Percentiles rank a stretch among this genome's conserved stretches.
These are phyloP conservation scores for Cystobasidium tubakii DNA, from an alignment of 768 basidiomycete genomes.

Conservation along the genomic window DNA sequence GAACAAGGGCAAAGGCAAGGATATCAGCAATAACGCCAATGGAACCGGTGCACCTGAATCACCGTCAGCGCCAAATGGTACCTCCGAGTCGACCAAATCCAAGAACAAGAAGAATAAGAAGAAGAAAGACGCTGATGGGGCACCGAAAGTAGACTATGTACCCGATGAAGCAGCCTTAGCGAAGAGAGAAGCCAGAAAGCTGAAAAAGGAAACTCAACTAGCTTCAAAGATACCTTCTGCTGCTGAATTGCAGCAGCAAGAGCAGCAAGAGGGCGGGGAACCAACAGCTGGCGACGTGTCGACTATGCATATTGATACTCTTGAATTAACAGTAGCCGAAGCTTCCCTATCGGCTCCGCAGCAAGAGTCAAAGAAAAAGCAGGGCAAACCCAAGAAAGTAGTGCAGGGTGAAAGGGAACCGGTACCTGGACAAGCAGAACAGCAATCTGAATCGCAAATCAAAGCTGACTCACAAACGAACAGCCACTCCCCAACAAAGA, in stretches of 20 bases:
- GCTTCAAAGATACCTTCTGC: background rate
- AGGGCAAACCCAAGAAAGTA: background rate
- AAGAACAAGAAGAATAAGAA: background rate
- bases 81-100: background rate
- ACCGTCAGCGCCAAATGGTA: background rate
- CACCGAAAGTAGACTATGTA: constrained; percentile 1
- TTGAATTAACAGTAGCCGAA: background rate
- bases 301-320: background rate
- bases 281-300: background rate
- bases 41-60: background rate
- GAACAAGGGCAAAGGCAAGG: constrained; percentile 20
- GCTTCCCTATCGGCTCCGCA: background rate
- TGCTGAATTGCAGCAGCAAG: background rate
- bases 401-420: background rate
- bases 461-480: background rate
- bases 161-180: constrained; percentile 31
- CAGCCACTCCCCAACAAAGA: background rate
- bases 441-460: background rate
- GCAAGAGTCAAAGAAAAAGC: background rate
- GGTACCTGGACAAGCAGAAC: background rate
- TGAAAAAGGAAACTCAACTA: constrained; percentile 8
- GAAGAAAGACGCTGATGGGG: background rate
- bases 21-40: background rate
- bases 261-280: background rate
- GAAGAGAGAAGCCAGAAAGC: constrained; percentile 14